Evolutionary conservation across 805 yeast species (phyloP), one percentile per base, ranked within the genome.

Genomic region (Suhomyces emberorum): DNA sequence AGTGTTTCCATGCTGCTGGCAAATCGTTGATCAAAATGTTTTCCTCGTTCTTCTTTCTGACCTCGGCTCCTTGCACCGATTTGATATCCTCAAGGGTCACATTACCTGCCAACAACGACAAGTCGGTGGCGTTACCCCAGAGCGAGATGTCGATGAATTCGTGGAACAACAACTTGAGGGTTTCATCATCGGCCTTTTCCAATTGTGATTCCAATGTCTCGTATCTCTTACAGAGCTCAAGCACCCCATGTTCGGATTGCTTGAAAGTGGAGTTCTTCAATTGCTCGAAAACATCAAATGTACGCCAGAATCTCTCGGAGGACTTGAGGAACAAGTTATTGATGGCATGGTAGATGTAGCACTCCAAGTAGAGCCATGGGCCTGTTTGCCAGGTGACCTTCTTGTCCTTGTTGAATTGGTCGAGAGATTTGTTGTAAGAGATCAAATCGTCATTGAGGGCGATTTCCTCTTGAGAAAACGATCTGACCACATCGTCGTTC

Each of bases 71-170:
- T 67, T 93, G 99, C 26, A 88, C 78, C 4, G 91, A 79, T 59
- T 87, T 84, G 51, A 93, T 83, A 47, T 93, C 96, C 31, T 89
- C 96, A 19, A 88, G 57, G 2, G 70, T 54, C 6, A 88, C 79
- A n/a, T 91, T 88, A 41, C 86, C 88, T 3, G 95, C 89, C 44
- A 93, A 70, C 36, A 95, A 66, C 0, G 97, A 88, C 53, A 93
- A 72, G 60, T 93, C 99, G 3, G 97, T 87, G 14, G 98, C 97
- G 60, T 93, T 93, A 18, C 99, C 99, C 99, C 99, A 93, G 36
- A 93, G 63, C 0, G 96, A 86, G 37, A 91, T 77, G 55, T 88
- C 95, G 28, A 85, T 63, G 44, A 89, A 84, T 57, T 93, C 99
- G 43, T 71, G 76, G 68, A 88, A 89, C 30, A 88, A 64, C 9